A percentile compares a stretch with the other conserved stretches of the same genome.
These are phyloP conservation scores for Pterocarpus santalinus DNA, from an alignment of 306 rosid species.

Conservation along the genomic window DNA sequence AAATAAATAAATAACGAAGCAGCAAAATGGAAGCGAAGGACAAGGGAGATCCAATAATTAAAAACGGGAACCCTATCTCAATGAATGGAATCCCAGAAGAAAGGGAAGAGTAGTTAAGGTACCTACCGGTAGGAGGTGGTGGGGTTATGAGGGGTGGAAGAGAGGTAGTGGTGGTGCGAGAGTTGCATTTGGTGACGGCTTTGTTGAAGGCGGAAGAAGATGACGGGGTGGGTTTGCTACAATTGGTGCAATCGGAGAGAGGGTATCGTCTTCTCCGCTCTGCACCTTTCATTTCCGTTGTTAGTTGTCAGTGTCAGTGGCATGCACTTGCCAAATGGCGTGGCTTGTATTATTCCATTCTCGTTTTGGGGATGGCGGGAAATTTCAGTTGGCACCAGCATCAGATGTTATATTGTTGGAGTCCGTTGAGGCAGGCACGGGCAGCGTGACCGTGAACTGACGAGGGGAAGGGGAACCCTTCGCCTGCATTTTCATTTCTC, in stretches of 20 bases:
- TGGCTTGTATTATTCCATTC: too few species aligned
- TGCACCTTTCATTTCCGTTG: not conserved
- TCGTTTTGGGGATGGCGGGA: conserved; percentile 43
- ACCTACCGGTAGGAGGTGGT: conserved; percentile 42
- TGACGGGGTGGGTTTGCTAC: conserved; percentile 8
- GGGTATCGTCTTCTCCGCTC: conserved; percentile 54
- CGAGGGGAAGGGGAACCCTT: too few species aligned
- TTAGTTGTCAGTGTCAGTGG: not conserved
- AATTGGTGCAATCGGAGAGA: conserved; percentile 73
- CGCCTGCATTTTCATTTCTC: too few species aligned
- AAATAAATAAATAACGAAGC: too few species aligned
- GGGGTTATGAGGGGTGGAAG: too few species aligned
- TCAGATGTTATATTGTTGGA: too few species aligned
- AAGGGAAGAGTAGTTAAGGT: not conserved
- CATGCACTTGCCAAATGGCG: too few species aligned
- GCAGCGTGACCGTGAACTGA: not conserved
- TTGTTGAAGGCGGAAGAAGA: conserved; percentile 27
- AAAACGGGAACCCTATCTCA: not conserved
- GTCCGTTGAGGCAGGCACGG: not conserved
- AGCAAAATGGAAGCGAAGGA: too few species aligned
- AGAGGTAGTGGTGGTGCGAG: not conserved
- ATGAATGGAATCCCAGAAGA: not conserved
- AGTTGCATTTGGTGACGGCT: not conserved
- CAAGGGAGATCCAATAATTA: too few species aligned
- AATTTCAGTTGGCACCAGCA: conserved; percentile 10